Base-by-base conservation (phyloP, 2,329 filamentous ascomycete genomes). In the Dryadomyces quercivorus region DNA sequence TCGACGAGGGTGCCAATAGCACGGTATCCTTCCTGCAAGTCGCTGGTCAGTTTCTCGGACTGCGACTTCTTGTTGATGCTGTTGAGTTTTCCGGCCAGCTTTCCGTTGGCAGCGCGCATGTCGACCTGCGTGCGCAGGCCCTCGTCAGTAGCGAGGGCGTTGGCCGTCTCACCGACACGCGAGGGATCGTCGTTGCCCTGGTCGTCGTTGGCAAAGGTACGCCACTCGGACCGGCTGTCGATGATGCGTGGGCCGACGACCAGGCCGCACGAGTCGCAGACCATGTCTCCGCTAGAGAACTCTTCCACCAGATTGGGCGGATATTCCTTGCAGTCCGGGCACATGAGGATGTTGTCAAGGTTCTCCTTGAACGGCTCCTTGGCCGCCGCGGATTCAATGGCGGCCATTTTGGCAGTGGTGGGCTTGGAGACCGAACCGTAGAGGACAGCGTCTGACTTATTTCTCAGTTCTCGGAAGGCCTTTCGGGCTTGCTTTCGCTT, bases 161-260 rank as follows among this genome's bases (percentile, higher is more conserved):
- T 96, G 57, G 86, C 85, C 6, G 86, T 88, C 63, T 97, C 93
- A 74, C 93, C 93, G 60, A 98, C 92, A 89, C 93, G 93, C 56
- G 90, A 96, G 5, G 94, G 93, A 62, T 98, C 93, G 63, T 97
- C 94, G 65, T 88, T 91, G 64, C 88, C 89, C 69, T 95, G 89
- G 67, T 98, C 94, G 65, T 98, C 93, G 67, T 97, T 97, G 66
- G 91, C 90, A 72, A 98, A 98, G 1, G 93, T 98, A 67, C 93
- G 88, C 93, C 93, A 98, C 73, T 98, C 93, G 50, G 90, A 95
- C 59, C 94, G 86, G 58, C 88, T 94, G 67, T 98, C 94, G 65
- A 98, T 91, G 67, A 93, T 90, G 61, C 89, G 86, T 64, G 92
- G 87, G 57, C 87, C 86, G 34, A 98, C 80, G 6, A 98, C 93